Conservation (phyloP, 805 yeast species). For the Candida namnaoensis region DNA sequence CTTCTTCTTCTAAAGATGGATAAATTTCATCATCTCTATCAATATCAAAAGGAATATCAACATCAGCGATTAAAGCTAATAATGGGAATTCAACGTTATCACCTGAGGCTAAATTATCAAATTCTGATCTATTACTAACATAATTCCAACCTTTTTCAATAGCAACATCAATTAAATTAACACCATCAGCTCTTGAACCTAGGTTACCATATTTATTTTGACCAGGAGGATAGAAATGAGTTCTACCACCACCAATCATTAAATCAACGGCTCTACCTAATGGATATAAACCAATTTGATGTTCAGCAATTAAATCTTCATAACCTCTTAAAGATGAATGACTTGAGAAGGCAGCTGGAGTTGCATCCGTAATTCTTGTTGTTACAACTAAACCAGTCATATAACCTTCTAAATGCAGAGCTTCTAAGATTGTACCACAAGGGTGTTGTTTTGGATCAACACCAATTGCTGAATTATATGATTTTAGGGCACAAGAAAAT, state of each 20-base stretch:
- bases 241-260: slow-evolving; percentile 87
- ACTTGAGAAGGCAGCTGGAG: slow-evolving; percentile 84
- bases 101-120: slow-evolving; percentile 51
- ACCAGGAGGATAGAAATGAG: slow-evolving; percentile 59
- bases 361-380: slow-evolving; percentile 88
- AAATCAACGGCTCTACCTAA: slow-evolving; percentile 76
- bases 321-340: slow-evolving; percentile 71
- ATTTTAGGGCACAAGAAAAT: slow-evolving; percentile 73
- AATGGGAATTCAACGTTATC: slow-evolving; percentile 65
- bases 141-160: slow-evolving; percentile 51
- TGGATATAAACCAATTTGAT: slow-evolving; percentile 75
- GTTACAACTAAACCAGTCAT: slow-evolving; percentile 88
- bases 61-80: slow-evolving; percentile 64
- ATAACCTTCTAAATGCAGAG: slow-evolving; percentile 74
- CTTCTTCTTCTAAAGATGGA: slow-evolving; percentile 78
- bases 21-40: slow-evolving; percentile 55
- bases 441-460: slow-evolving; percentile 63
- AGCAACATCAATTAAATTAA: slow-evolving; percentile 63
- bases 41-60: slow-evolving; percentile 77
- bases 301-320: slow-evolving; percentile 82
- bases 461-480: slow-evolving; percentile 90
- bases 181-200: slow-evolving; percentile 64
- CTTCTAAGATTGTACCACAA: slow-evolving; percentile 85
- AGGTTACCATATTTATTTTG: slow-evolving; percentile 20
- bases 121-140: slow-evolving; percentile 48